A percentile compares a stretch with the other conserved stretches of the same genome.
Conservation (phyloP, 2,329 filamentous ascomycete genomes). For the Exophiala oligosperma region DNA sequence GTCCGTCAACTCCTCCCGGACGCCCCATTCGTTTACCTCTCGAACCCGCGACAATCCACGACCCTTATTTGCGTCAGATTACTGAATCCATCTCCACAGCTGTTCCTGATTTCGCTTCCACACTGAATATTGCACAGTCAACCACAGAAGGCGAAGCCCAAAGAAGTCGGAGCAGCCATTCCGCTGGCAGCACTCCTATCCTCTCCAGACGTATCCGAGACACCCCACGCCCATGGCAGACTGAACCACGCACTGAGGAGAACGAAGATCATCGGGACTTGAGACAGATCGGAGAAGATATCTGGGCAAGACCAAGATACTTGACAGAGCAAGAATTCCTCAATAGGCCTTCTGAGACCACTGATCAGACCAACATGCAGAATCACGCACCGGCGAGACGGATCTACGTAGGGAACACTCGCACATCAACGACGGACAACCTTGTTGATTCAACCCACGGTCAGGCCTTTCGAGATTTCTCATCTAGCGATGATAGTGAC, state of each 20-base stretch:
- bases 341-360: conserved; percentile 3
- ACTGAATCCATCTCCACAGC: conserved; percentile 48
- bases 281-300: neutral
- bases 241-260: neutral
- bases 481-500: conserved; percentile 18
- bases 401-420: too few species aligned
- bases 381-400: conserved; percentile 1
- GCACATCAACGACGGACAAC: too few species aligned
- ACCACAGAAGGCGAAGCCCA: neutral
- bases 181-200: too few species aligned
- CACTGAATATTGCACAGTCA: conserved; percentile 36
- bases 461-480: neutral
- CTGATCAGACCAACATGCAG: conserved; percentile 6
- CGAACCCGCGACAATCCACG: neutral
- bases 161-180: too few species aligned
- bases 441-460: neutral
- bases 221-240: neutral
- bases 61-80: conserved; percentile 49
- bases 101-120: conserved; percentile 52
- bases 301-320: neutral
- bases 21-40: conserved; percentile 8
- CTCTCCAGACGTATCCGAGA: neutral
- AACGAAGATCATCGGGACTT: neutral
- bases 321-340: conserved; percentile 8
- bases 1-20: conserved; percentile 29